A percentile compares a stretch with the other conserved stretches of the same genome.
phyloP scores from a whole-genome alignment of 306 rosid species.

The Rosa lucieae region DNA sequence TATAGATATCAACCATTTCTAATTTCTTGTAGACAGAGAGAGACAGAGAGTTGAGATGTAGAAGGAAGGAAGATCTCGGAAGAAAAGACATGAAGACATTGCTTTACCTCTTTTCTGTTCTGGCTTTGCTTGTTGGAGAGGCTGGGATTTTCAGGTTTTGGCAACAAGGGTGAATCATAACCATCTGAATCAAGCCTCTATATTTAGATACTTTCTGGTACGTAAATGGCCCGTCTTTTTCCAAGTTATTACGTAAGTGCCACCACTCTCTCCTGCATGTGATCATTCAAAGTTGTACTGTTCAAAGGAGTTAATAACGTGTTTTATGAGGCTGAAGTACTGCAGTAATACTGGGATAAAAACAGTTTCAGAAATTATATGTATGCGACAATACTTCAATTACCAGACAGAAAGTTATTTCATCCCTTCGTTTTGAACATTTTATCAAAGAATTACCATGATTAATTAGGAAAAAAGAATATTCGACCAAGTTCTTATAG shows the following conservation, averaged over 20 bases:
- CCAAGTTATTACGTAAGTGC: not conserved
- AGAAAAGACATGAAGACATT: not conserved
- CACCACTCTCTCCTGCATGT: not conserved
- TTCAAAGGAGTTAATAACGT: not conserved
- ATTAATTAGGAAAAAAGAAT: not conserved
- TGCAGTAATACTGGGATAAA: not conserved
- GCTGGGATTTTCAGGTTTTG: constrained; percentile 3
- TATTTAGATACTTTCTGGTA: not conserved
- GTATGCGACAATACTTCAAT: not conserved
- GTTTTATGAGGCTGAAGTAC: not conserved
- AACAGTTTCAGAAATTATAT: not conserved
- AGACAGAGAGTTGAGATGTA: not conserved
- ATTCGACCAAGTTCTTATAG: not conserved
- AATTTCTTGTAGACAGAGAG: not conserved
- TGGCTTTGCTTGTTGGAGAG: not conserved
- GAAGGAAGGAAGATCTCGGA: not conserved
- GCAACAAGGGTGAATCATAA: constrained; percentile 6
- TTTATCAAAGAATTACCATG: not conserved
- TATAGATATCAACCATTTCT: not conserved
- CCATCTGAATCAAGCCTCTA: not conserved
- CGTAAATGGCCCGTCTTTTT: not conserved
- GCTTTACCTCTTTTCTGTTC: not conserved
- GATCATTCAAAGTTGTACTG: not conserved
- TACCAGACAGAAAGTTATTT: not conserved
- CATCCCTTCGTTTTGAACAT: not conserved